Conservation (phyloP, 768 basidiomycete species). For the Kwoniella bestiolae region DNA sequence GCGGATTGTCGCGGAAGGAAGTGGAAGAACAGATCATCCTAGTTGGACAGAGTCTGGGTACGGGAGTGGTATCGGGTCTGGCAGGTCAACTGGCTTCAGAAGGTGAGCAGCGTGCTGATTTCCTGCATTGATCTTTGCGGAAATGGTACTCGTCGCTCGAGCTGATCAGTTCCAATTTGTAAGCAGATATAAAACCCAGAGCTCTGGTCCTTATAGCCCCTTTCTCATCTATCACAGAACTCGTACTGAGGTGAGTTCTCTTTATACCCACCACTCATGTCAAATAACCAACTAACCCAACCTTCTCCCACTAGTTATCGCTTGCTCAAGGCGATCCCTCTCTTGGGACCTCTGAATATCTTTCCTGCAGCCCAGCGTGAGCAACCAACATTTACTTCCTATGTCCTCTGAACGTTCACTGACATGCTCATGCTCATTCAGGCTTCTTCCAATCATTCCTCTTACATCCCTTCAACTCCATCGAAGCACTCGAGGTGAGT, state of each 20-base stretch:
- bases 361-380: constrained; percentile 69
- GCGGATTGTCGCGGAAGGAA: constrained; percentile 57
- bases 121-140: too few species aligned
- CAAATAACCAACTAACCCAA: too few species aligned
- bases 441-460: constrained; percentile 25
- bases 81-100: constrained; percentile 60
- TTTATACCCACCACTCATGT: too few species aligned
- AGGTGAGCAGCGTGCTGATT: constrained; percentile 38
- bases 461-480: constrained; percentile 35
- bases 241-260: constrained; percentile 64
- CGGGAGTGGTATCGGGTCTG: constrained; percentile 68
- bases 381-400: constrained; percentile 48
- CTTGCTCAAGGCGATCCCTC: constrained; percentile 69
- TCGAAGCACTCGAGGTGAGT: constrained; percentile 29
- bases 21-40: constrained; percentile 66
- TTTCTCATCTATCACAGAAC: constrained; percentile 61
- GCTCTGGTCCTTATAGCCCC: constrained; percentile 61
- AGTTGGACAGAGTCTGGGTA: constrained; percentile 86
- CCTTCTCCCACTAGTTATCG: constrained; percentile 64
- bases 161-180: too few species aligned
- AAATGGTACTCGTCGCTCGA: too few species aligned
- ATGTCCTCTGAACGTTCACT: too few species aligned
- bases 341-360: constrained; percentile 70
- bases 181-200: constrained; percentile 52
- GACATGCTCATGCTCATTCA: too few species aligned